phyloP scores from a whole-genome alignment of 352 stramenopile species.

The Phytopythium aichiense region DNA sequence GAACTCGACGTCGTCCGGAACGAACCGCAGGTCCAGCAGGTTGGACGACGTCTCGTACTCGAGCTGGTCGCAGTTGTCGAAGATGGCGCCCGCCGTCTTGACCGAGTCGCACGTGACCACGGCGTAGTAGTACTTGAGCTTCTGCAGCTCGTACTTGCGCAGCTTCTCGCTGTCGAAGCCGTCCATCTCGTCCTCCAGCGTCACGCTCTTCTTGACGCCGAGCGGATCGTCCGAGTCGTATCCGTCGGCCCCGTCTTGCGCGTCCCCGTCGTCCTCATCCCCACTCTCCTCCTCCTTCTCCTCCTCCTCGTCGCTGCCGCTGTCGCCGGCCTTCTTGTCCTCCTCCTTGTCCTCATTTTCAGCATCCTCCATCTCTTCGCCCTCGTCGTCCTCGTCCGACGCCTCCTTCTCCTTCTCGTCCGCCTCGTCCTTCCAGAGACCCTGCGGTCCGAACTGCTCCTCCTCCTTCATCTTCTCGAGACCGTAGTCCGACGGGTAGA shows the following conservation, averaged over 20 bases:
- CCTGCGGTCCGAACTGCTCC: slow-evolving; percentile 61
- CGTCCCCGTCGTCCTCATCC: slow-evolving; percentile 17
- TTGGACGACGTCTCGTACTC: slow-evolving; percentile 97
- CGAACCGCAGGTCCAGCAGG: slow-evolving; percentile 93
- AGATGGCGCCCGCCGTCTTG: slow-evolving; percentile 90
- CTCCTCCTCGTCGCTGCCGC: slow-evolving; percentile 14
- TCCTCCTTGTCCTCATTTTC: slow-evolving; percentile 11
- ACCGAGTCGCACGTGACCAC: slow-evolving; percentile 92
- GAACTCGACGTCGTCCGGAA: slow-evolving; percentile 91
- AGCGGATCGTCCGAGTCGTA: slow-evolving; percentile 74
- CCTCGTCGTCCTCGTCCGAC: slow-evolving; percentile 6
- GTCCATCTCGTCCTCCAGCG: slow-evolving; percentile 39
- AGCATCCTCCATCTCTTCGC: slow-evolving; percentile 6
- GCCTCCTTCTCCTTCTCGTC: slow-evolving; percentile 31
- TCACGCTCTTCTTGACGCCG: slow-evolving; percentile 62
- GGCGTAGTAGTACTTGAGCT: slow-evolving; percentile 98
- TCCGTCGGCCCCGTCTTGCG: slow-evolving; percentile 33
- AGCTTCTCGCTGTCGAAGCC: slow-evolving; percentile 95
- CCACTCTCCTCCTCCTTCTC: slow-evolving; percentile 14
- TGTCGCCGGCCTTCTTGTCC: slow-evolving; percentile 18
- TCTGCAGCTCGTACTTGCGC: slow-evolving; percentile 95
- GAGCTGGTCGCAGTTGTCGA: slow-evolving; percentile 95
- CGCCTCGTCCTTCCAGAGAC: slow-evolving; percentile 49
- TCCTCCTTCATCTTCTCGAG: slow-evolving; percentile 92
- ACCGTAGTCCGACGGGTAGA: slow-evolving; percentile 97